Evolutionary conservation across 441 rosid species (phyloP).

Genomic region (Gossypium schwendimanii): DNA sequence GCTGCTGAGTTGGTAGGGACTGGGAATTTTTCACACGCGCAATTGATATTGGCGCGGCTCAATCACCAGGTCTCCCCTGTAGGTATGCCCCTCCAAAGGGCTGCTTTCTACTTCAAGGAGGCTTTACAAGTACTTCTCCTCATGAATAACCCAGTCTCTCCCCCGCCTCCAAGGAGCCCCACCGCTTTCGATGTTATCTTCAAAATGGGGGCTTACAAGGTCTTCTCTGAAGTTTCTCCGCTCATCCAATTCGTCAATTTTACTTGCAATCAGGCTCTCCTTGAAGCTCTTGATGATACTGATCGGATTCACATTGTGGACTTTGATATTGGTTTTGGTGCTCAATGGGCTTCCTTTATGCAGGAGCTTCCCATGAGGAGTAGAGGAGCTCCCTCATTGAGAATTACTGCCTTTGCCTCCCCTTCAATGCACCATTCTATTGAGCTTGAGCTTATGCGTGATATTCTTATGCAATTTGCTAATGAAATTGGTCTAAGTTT

Average conservation of each 20-base stretch:
- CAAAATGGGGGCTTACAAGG: slow-evolving; percentile 60
- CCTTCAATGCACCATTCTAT: slow-evolving; percentile 41
- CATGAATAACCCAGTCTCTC: slow-evolving; percentile 29
- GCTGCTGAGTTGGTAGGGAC: slow-evolving; percentile 55
- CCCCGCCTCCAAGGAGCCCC: slow-evolving; percentile 29
- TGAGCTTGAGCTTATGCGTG: slow-evolving; percentile 48
- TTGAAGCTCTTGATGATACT: slow-evolving; percentile 44
- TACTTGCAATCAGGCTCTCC: slow-evolving; percentile 62
- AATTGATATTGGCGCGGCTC: slow-evolving; percentile 98
- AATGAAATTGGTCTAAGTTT: slow-evolving; percentile 41
- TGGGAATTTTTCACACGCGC: slow-evolving; percentile 67
- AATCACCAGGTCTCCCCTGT: slow-evolving; percentile 63
- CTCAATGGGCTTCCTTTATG: slow-evolving; percentile 75
- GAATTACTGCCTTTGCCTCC: slow-evolving; percentile 60
- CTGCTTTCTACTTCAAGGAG: slow-evolving; percentile 68
- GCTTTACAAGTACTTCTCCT: slow-evolving; percentile 48
- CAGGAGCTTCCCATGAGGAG: slow-evolving; percentile 53
- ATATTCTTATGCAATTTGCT: slow-evolving; percentile 50
- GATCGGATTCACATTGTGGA: slow-evolving; percentile 49
- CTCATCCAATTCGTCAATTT: slow-evolving; percentile 53
- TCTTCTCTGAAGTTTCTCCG: slow-evolving; percentile 57
- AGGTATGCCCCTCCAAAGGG: slow-evolving; percentile 60
- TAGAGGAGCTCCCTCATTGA: slow-evolving; percentile 43
- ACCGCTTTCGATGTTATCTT: slow-evolving; percentile 41
- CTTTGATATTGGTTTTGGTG: slow-evolving; percentile 66